Base-by-base conservation (phyloP, 768 basidiomycete genomes). In the Pulveroboletus ravenelii region DNA sequence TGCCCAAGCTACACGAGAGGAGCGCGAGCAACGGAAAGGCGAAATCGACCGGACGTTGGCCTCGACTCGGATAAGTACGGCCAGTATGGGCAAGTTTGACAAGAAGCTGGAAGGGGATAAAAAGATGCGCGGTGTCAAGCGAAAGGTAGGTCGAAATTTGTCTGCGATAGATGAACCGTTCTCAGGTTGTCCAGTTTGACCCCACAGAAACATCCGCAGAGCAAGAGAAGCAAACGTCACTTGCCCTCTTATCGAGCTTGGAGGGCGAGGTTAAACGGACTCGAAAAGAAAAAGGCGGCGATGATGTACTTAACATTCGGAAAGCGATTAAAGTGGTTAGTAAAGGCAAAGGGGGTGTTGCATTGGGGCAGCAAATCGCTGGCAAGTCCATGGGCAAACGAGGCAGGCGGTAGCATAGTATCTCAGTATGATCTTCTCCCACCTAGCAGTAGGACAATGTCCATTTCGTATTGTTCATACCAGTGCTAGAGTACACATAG, bases 71-170 rank as follows among this genome's bases (percentile, higher is more conserved):
- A 72, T 75, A 27, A 93, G 93, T 53, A 99, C 96, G 0, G 96
- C 93, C 0, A 94, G 91, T 60, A 85, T 99, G 85, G 96, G 96
- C 56, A 85, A 80, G 59, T 99, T 96, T 60, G 95, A 98, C 67
- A 85, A 81, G 56, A 82, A 77, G 62, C 78, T 98, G 18, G 87
- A 94, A 45, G 94, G 94, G 12, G 96, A 99, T 70, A 88, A 89
- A 67, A 93, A 91, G 69, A 65, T 84, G 39, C 81, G 81, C 32
- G 93, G 93, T 6, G 72, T 93, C 41, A 98, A 97, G 74, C 82
- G 96, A 61, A 97, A 97, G 85, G 92, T 91, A 17, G 1, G n/a
- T 27, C 36, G 23, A 34, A 17, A 30, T 10, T 44, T 3, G 10
- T 27, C 9, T 47, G n/a, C 13, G 27, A 20, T 13, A 38, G 27